phyloP scores from a whole-genome alignment of 202 grass and related monocot species.

The Carex sylvatica region DNA sequence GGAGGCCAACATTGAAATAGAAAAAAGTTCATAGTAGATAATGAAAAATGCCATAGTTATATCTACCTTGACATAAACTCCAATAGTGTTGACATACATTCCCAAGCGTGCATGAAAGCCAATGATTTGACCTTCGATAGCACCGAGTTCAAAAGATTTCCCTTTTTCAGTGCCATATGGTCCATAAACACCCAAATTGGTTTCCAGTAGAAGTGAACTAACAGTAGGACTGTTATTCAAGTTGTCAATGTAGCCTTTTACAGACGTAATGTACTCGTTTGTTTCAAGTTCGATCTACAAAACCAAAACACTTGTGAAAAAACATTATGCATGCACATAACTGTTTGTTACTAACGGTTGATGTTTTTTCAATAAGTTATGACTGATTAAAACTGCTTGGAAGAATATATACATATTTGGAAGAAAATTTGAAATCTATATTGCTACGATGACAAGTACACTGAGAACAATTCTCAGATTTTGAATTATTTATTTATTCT shows the following conservation, averaged over 20 bases:
- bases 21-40: too few relatives aligned
- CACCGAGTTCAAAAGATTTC: neutral
- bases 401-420: too few relatives aligned
- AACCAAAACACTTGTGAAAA: neutral
- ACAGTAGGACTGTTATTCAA: too few relatives aligned
- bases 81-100: neutral
- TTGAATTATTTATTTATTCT: too few relatives aligned
- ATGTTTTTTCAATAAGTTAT: too few relatives aligned
- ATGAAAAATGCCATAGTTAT: neutral
- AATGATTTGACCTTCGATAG: neutral
- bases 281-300: neutral
- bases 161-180: neutral
- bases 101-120: neutral
- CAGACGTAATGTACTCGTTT: neutral
- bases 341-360: too few relatives aligned
- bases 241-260: neutral
- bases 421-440: too few relatives aligned
- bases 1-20: too few relatives aligned
- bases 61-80: neutral
- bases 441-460: too few relatives aligned
- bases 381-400: too few relatives aligned
- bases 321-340: neutral
- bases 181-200: neutral
- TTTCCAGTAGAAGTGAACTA: neutral
- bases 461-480: too few relatives aligned